phyloP scores from a whole-genome alignment of 2,329 filamentous ascomycete genomes.

The Beauveria pseudobassiana region DNA sequence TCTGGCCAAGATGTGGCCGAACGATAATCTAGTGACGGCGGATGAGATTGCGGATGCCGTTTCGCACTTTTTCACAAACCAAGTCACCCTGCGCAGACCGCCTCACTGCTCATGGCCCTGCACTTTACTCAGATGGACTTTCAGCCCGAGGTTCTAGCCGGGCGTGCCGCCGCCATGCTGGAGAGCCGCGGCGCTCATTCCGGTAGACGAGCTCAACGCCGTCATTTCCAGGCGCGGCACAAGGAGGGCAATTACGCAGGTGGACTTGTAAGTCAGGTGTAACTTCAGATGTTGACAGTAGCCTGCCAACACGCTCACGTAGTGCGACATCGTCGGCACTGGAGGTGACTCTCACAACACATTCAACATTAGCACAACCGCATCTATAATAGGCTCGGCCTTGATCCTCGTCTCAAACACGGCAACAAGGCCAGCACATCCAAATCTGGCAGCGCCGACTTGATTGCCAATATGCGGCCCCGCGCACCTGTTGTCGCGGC shows the following conservation, averaged over 20 bases:
- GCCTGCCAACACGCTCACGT: conserved; percentile 11
- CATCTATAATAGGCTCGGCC: conserved; percentile 84
- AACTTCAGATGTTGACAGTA: too few species aligned
- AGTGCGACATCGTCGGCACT: conserved; percentile 93
- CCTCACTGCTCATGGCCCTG: conserved; percentile 79
- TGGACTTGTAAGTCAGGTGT: conserved; percentile 59
- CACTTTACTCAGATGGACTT: conserved; percentile 87
- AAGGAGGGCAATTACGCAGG: conserved; percentile 71
- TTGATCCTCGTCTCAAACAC: conserved; percentile 81
- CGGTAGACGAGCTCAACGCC: conserved; percentile 51
- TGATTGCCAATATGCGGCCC: conserved; percentile 69
- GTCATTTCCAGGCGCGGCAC: conserved; percentile 52
- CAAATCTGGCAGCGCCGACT: conserved; percentile 89
- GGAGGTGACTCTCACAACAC: conserved; percentile 95
- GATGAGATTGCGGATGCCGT: conserved; percentile 85
- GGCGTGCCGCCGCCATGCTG: conserved; percentile 79
- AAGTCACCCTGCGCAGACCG: conserved; percentile 80
- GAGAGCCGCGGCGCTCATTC: conserved; percentile 65
- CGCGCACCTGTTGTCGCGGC: conserved; percentile 66
- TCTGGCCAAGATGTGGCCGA: conserved; percentile 64
- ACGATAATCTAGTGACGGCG: conserved; percentile 52
- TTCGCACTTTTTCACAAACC: conserved; percentile 84
- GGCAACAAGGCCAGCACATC: conserved; percentile 94
- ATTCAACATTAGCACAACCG: conserved; percentile 95
- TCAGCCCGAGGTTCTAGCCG: conserved; percentile 75